Evolutionary conservation across 129 eudicot genomes (phyloP).

Genomic region (Lonicera japonica): DNA sequence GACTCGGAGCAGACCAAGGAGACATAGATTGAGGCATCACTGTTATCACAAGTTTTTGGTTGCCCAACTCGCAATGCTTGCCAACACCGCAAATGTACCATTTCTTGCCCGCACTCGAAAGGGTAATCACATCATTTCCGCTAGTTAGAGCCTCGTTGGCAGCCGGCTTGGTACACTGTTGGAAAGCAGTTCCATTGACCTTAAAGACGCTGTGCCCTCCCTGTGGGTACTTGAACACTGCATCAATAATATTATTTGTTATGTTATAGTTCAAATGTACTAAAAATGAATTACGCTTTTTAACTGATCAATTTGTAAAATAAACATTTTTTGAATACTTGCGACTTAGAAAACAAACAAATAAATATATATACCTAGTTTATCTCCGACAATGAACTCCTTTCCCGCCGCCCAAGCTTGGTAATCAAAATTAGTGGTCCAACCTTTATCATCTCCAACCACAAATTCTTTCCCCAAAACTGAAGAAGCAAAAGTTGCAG

Average conservation of each 20-base stretch:
- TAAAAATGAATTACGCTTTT: too few relatives aligned
- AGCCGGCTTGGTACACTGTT: constrained; percentile 6
- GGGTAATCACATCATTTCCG: constrained; percentile 23
- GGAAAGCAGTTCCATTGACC: constrained; percentile 16
- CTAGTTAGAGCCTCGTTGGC: constrained; percentile 1
- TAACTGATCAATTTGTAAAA: too few relatives aligned
- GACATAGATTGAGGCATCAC: constrained; percentile 6
- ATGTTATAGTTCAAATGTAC: too few relatives aligned
- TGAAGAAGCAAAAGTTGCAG: constrained; percentile 11
- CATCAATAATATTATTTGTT: background rate
- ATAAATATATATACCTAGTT: constrained; percentile 7
- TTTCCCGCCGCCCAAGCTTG: constrained; percentile 21
- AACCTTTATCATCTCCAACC: constrained; percentile 19
- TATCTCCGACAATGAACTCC: constrained; percentile 18
- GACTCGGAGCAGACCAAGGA: background rate
- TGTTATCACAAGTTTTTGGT: constrained; percentile 26
- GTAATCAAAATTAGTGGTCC: constrained; percentile 16
- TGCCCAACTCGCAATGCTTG: constrained; percentile 18
- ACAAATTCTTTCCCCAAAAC: constrained; percentile 12
- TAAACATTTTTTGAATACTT: too few relatives aligned
- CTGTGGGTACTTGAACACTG: constrained; percentile 24
- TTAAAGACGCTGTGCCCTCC: constrained; percentile 22
- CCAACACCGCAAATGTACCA: constrained; percentile 31
- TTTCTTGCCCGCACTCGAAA: constrained; percentile 21
- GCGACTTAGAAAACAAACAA: too few relatives aligned